phyloP scores from a whole-genome alignment of 345 rosid genomes.

The Clausena lansium region DNA sequence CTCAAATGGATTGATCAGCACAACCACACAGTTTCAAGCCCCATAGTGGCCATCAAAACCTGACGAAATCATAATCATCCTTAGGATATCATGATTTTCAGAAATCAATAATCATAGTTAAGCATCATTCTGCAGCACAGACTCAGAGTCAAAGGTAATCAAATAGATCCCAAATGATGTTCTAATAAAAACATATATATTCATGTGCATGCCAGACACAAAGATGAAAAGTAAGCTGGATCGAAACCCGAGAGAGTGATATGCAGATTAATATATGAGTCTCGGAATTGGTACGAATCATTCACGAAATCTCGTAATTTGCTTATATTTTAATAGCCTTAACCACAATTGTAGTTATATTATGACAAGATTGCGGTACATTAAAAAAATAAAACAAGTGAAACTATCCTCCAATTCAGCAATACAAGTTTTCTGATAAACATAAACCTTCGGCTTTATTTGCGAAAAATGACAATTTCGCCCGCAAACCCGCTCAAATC shows the following conservation, averaged over 20 bases:
- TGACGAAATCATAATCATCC: constrained; percentile 1
- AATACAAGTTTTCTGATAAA: too few relatives aligned
- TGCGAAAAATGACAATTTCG: too few relatives aligned
- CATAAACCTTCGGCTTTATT: too few relatives aligned
- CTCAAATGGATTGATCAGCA: constrained; percentile 46
- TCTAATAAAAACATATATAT: neutral
- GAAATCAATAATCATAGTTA: neutral
- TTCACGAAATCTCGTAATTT: neutral
- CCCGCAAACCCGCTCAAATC: too few relatives aligned
- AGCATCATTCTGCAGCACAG: neutral
- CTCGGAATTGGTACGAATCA: neutral
- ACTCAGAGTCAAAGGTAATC: neutral
- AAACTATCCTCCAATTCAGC: too few relatives aligned
- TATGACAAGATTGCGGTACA: too few relatives aligned
- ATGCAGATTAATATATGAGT: neutral
- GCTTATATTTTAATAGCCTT: neutral
- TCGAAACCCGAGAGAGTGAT: neutral
- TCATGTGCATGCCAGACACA: neutral
- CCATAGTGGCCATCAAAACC: constrained; percentile 30
- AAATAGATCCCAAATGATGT: neutral
- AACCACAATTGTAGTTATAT: neutral
- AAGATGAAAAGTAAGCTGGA: neutral
- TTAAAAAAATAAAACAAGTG: neutral
- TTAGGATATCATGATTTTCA: neutral
- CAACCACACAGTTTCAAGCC: constrained; percentile 37